A percentile compares a stretch with the other conserved stretches of the same genome.
Conservation (phyloP, 306 rosid genomes). For the Vigna radiata region DNA sequence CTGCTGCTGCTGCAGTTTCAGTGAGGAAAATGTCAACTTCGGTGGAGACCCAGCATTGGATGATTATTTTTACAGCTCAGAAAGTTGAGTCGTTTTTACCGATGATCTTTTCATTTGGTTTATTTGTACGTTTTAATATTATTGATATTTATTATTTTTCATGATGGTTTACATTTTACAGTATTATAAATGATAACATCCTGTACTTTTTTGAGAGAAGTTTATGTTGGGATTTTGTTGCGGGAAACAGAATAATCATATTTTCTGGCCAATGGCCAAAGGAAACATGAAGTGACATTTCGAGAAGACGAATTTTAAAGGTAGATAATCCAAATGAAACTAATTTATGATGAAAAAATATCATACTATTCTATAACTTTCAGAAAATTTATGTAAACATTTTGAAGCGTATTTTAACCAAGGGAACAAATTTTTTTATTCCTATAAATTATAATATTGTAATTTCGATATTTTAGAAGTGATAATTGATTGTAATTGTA, state of each 20-base stretch:
- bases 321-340: no score
- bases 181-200: neutral
- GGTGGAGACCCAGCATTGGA: conserved; percentile 4
- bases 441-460: no score
- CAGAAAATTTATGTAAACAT: no score
- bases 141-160: neutral
- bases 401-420: no score
- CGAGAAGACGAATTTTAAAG: no score
- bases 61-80: neutral
- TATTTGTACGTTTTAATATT: neutral
- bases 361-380: no score
- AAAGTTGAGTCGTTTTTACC: neutral
- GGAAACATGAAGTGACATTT: no score
- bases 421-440: no score
- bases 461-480: no score
- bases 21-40: conserved; percentile 10
- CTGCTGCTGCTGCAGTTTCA: conserved; percentile 8
- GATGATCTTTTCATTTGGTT: neutral
- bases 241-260: neutral
- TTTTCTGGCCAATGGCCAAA: neutral
- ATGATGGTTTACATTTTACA: neutral
- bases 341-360: no score
- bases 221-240: neutral
- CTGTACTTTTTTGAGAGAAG: neutral
- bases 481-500: no score